phyloP scores from a whole-genome alignment of 345 rosid species.

The Citropsis articulata region DNA sequence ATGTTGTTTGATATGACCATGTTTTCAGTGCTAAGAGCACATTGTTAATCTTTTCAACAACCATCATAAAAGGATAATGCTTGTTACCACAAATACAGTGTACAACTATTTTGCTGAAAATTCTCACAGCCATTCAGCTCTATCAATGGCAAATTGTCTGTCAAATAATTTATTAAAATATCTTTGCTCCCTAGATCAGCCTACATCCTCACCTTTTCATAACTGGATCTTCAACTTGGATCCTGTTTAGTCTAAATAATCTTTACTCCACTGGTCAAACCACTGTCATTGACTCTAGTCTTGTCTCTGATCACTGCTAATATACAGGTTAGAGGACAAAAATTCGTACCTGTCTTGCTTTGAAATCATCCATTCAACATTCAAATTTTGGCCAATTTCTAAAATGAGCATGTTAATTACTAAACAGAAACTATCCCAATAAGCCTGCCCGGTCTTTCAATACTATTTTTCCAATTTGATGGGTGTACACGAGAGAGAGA shows the following conservation, averaged over 20 bases:
- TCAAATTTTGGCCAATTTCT: background rate
- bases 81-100: background rate
- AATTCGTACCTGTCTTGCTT: background rate
- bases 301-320: background rate
- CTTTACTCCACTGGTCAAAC: background rate
- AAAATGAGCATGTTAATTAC: background rate
- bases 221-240: background rate
- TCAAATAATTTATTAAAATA: background rate
- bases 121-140: background rate
- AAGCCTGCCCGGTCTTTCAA: background rate
- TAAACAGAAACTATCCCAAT: background rate
- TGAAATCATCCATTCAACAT: background rate
- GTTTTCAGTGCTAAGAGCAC: background rate
- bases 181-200: background rate
- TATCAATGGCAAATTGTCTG: background rate
- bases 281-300: background rate
- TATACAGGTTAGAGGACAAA: background rate
- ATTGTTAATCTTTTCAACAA: background rate
- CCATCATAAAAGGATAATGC: background rate
- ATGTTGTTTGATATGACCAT: background rate
- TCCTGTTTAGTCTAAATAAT: background rate
- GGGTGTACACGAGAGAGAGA: background rate
- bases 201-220: background rate
- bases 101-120: background rate
- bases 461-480: background rate